Base-by-base conservation (phyloP, 2,329 filamentous ascomycete species). In the Diaporthe citriasiana region DNA sequence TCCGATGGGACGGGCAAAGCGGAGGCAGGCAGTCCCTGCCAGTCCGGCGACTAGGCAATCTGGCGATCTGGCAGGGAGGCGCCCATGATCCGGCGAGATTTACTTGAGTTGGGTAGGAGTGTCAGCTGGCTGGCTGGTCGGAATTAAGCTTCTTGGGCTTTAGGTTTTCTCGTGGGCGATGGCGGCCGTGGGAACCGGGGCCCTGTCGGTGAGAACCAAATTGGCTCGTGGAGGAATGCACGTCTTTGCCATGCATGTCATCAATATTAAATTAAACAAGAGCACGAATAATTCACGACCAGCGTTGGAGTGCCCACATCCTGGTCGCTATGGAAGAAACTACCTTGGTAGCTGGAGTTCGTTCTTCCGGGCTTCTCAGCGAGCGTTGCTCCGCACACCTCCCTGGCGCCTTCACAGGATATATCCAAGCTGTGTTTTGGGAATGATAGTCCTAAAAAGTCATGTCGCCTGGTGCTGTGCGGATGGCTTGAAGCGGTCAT, bases 71-170 rank as follows among this genome's bases (percentile, higher is more conserved):
- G 45, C 63, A 51, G 40, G 40, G 40, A 17, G 40, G 40, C 38
- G 57, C 40, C 25, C 57, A 63, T 63, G 38, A 63, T 15, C 59
- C 59, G 59, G 40, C 40, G 59, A 65, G 40, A 65, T 65, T 65
- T 25, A 42, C 38, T 33, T 63, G 57, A 27, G 57, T 30, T 63
- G 57, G 57, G 60, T 66, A 38, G 42, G 60, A 51, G 30, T 38
- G 45, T 25, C 22, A 45, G 25, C 38, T 30, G 57, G 38, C 27
- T 50, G 60, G 60, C 27, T 25, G 63, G 63, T 13, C n/a, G 30
- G 63, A 51, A 66, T 68, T 68, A 68, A 53, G 63, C 63, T 68
- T 66, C 63, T 38, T 66, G 60, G 60, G 60, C 42, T 66, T 51
- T 50, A 66, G 63, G 63, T 51, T 51, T 63, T 30, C 38, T 30